Evolutionary conservation across 176 grass and related monocot genomes (phyloP).

Genomic region (Avena insularis): DNA sequence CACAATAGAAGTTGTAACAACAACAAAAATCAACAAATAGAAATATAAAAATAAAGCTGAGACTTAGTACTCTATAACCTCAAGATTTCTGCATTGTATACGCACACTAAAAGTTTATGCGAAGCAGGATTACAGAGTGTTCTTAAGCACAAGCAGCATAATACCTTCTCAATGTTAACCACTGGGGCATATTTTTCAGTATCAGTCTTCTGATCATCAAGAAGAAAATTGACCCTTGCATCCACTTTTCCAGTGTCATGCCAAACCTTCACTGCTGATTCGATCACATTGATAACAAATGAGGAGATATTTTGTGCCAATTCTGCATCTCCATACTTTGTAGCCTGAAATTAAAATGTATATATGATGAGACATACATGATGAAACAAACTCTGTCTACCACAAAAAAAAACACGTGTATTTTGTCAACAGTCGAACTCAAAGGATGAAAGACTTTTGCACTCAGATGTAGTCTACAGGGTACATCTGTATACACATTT

Average conservation of each 20-base stretch:
- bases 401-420: not conserved
- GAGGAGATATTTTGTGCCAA: slow-evolving; percentile 52
- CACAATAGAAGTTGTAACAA: not conserved
- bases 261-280: slow-evolving; percentile 79
- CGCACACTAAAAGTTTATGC: slow-evolving; percentile 3
- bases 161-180: slow-evolving; percentile 93
- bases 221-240: slow-evolving; percentile 82
- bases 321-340: slow-evolving; percentile 62
- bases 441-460: not conserved
- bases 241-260: slow-evolving; percentile 81
- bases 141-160: slow-evolving; percentile 23
- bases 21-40: slow-evolving; percentile 12
- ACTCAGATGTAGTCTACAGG: slow-evolving; percentile 18
- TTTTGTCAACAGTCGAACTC: slow-evolving; percentile 12
- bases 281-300: slow-evolving; percentile 78
- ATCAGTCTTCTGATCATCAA: slow-evolving; percentile 81
- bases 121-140: not conserved
- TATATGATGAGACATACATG: slow-evolving; percentile 11
- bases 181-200: slow-evolving; percentile 70
- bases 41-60: slow-evolving; percentile 10
- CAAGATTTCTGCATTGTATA: not conserved
- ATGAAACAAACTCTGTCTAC: not conserved
- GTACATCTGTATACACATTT: not conserved
- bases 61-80: slow-evolving; percentile 7
- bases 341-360: slow-evolving; percentile 54